Percentiles rank a stretch among this genome's conserved stretches.
Conservation (phyloP, 805 yeast species). For the Suhomyces prunicola region DNA sequence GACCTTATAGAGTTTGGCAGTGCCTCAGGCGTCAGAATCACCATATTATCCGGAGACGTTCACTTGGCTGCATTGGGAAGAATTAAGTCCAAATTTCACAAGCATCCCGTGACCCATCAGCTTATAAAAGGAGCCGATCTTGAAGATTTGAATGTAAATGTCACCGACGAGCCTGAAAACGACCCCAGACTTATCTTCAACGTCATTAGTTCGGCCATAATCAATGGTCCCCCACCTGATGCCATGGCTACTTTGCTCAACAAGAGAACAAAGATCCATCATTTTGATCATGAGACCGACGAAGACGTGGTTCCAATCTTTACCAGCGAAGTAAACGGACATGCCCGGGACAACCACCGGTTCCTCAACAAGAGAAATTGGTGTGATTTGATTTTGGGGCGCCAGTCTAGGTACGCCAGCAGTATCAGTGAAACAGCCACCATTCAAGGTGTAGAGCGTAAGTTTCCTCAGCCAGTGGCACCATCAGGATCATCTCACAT, state of each 20-base stretch:
- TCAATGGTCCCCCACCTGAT: conserved; percentile 90
- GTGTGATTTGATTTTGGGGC: conserved; percentile 61
- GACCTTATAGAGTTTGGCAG: conserved; percentile 66
- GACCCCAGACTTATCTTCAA: conserved; percentile 81
- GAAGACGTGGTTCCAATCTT: conserved; percentile 84
- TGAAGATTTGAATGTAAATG: conserved; percentile 36
- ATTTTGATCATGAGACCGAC: conserved; percentile 58
- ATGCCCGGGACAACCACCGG: conserved; percentile 42
- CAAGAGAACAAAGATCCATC: conserved; percentile 66
- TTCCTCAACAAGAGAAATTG: conserved; percentile 70
- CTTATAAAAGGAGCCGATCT: conserved; percentile 22
- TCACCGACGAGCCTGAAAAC: conserved; percentile 50
- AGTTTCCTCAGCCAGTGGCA: conserved; percentile 43
- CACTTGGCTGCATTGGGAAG: conserved; percentile 85
- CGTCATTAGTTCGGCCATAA: conserved; percentile 84
- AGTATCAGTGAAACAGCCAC: conserved; percentile 10
- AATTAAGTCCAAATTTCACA: conserved; percentile 54
- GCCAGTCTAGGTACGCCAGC: conserved; percentile 27
- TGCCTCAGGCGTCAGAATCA: conserved; percentile 61
- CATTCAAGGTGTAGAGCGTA: conserved; percentile 9
- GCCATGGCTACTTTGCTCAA: conserved; percentile 75
- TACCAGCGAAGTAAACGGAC: conserved; percentile 54
- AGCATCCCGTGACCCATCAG: conserved; percentile 30
- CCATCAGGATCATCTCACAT: background rate
- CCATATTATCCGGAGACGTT: conserved; percentile 90